Evolutionary conservation across 2,329 filamentous ascomycete genomes (phyloP).

Genomic region (Verticillium zaregamsianum): DNA sequence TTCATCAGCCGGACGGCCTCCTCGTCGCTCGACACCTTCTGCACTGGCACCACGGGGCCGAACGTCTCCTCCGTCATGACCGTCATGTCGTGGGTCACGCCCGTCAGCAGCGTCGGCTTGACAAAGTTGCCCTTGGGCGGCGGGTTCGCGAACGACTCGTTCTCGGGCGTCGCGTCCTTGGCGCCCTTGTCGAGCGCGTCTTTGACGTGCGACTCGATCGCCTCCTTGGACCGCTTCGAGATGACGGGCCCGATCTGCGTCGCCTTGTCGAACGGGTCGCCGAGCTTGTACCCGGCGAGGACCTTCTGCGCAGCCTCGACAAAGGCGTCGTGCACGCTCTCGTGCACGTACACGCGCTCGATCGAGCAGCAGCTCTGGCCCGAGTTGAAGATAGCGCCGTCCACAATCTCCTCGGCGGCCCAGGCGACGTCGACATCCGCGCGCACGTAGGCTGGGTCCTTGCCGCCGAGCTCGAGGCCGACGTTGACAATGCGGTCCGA

Average conservation of each 20-base stretch:
- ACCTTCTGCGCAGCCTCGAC: conserved; percentile 75
- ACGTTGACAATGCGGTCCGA: conserved; percentile 81
- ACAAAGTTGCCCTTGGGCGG: conserved; percentile 84
- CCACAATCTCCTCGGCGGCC: conserved; percentile 92
- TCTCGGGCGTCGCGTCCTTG: conserved; percentile 77
- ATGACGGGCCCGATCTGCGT: conserved; percentile 89
- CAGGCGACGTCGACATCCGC: conserved; percentile 82
- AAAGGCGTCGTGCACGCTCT: conserved; percentile 78
- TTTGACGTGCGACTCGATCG: conserved; percentile 73
- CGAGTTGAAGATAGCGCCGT: conserved; percentile 95
- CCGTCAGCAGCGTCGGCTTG: conserved; percentile 74
- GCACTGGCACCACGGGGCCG: conserved; percentile 84
- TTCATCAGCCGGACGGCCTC: conserved; percentile 89
- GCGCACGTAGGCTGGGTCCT: conserved; percentile 88
- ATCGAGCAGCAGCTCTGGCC: conserved; percentile 97
- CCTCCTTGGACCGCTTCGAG: conserved; percentile 71
- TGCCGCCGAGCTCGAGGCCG: conserved; percentile 87
- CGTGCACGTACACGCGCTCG: conserved; percentile 87
- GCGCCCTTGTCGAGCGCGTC: conserved; percentile 83
- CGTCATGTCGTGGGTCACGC: conserved; percentile 76
- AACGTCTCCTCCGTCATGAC: conserved; percentile 96
- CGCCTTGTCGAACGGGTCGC: conserved; percentile 75
- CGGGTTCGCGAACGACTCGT: conserved; percentile 68
- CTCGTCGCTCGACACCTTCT: conserved; percentile 76
- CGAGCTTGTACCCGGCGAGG: conserved; percentile 75